phyloP scores from a whole-genome alignment of 805 yeast genomes.

The Wickerhamomyces bisporus region DNA sequence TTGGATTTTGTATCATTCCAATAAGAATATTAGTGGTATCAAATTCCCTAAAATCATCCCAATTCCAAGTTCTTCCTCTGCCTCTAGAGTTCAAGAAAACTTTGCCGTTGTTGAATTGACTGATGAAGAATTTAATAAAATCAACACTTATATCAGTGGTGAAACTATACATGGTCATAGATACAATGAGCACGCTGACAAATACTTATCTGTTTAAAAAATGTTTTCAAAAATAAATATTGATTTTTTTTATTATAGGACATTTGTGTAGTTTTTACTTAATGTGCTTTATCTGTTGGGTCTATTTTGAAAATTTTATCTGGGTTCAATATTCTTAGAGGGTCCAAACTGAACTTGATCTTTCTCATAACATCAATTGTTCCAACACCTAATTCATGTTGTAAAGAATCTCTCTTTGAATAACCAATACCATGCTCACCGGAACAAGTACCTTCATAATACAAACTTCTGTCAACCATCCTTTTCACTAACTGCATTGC shows the following conservation, averaged over 20 bases:
- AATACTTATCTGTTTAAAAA: conserved; percentile 19
- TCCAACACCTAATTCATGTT: conserved; percentile 57
- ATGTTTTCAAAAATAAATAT: too few species aligned
- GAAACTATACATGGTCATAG: conserved; percentile 53
- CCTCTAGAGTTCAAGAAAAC: conserved; percentile 58
- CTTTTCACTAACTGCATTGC: conserved; percentile 48
- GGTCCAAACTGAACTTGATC: conserved; percentile 65
- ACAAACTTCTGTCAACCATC: conserved; percentile 60
- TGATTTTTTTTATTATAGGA: too few species aligned
- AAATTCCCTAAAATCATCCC: conserved; percentile 59
- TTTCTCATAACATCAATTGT: conserved; percentile 67
- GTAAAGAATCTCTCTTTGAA: conserved; percentile 57
- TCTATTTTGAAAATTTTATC: conserved; percentile 67
- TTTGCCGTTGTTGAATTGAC: conserved; percentile 41
- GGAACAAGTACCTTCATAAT: conserved; percentile 72
- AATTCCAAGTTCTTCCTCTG: conserved; percentile 72
- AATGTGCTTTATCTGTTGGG: conserved; percentile 35
- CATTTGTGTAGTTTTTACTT: too few species aligned
- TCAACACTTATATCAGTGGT: conserved; percentile 40
- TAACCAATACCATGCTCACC: conserved; percentile 84
- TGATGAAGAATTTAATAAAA: conserved; percentile 50
- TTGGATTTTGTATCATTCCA: conserved; percentile 47
- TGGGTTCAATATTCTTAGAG: conserved; percentile 64
- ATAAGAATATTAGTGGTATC: conserved; percentile 14
- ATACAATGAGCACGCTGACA: conserved; percentile 33